Evolutionary conservation across 2,329 filamentous ascomycete species (phyloP).

Genomic region (Sclerotinia glacialis): DNA sequence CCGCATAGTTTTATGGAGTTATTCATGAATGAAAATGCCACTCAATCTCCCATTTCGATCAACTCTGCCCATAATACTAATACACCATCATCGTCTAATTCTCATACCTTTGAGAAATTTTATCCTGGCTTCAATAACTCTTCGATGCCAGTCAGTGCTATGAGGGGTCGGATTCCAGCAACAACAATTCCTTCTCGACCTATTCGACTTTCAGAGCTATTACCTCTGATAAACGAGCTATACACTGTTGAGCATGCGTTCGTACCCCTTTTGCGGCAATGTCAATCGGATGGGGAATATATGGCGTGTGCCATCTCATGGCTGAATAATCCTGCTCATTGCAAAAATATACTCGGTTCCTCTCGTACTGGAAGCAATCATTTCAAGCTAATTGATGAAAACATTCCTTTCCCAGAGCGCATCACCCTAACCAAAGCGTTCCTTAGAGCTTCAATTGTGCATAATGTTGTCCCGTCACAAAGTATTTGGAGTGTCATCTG

Average conservation of each 20-base stretch:
- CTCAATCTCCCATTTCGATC: background rate
- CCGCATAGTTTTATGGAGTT: background rate
- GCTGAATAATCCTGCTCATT: conserved; percentile 23
- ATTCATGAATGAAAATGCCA: background rate
- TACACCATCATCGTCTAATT: background rate
- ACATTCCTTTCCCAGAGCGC: conserved; percentile 28
- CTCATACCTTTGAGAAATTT: background rate
- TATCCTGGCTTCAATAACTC: background rate
- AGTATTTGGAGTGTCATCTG: conserved; percentile 18
- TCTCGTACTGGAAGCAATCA: conserved; percentile 22
- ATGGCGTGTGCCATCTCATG: conserved; percentile 21
- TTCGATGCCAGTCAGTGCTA: background rate
- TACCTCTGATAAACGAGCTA: background rate
- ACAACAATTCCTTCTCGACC: conserved; percentile 9
- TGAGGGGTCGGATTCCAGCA: background rate
- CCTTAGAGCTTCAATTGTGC: conserved; percentile 24
- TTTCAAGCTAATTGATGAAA: conserved; percentile 29
- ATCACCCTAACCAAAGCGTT: conserved; percentile 27
- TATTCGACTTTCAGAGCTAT: conserved; percentile 16
- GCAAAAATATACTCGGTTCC: conserved; percentile 20
- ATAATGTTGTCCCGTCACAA: conserved; percentile 7
- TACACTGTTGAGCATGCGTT: conserved; percentile 20
- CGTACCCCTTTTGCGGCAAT: conserved; percentile 26
- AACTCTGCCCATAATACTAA: background rate
- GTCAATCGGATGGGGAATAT: conserved; percentile 27